Percentiles rank a stretch among this genome's conserved stretches.
Evolutionary conservation across 305 asterid species (phyloP).

Genomic region (Fraxinus xanthoxyloides): DNA sequence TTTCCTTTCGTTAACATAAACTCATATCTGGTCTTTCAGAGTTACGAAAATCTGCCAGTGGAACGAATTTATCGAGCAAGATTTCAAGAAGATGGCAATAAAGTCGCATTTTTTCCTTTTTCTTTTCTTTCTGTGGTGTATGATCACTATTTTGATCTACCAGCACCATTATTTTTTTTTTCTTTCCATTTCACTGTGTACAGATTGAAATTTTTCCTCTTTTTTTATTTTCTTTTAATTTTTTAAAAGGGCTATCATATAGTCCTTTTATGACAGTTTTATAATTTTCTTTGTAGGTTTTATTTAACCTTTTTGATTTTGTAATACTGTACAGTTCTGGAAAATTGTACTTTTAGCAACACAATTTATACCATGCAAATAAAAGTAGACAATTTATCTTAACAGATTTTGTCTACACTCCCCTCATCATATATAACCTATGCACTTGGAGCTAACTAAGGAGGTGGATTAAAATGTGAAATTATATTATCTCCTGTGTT

Average conservation of each 20-base stretch:
- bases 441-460: too few species aligned
- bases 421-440: too few species aligned
- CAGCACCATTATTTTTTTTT: neutral
- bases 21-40: neutral
- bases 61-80: neutral
- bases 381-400: neutral
- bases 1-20: neutral
- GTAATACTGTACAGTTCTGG: neutral
- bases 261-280: neutral
- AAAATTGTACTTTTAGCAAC: neutral
- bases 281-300: neutral
- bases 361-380: neutral
- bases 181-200: neutral
- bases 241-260: neutral
- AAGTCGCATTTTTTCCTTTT: neutral
- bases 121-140: neutral
- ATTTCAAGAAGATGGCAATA: neutral
- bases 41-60: neutral
- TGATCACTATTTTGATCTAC: conserved; percentile 2
- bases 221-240: neutral
- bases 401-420: too few species aligned
- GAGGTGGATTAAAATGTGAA: neutral
- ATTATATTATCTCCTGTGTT: neutral
- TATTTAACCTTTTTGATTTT: neutral
- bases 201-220: neutral